A percentile compares a stretch with the other conserved stretches of the same genome.
These are phyloP conservation scores for Oldenlandia corymbosa DNA, from an alignment of 257 asterid genomes.

Conservation along the genomic window DNA sequence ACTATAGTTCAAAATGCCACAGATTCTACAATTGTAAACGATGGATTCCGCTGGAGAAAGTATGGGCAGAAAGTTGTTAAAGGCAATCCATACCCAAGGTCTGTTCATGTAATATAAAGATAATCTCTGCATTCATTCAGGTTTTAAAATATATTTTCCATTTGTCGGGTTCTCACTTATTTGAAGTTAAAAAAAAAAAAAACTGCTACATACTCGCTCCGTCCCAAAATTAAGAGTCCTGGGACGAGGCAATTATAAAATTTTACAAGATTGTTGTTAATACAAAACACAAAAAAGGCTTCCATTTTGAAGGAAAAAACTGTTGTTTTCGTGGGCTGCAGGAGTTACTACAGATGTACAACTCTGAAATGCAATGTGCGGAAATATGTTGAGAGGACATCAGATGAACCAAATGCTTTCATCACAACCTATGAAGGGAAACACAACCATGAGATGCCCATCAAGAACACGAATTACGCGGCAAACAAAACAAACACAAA, in stretches of 20 bases:
- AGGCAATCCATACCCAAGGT: slow-evolving; percentile 81
- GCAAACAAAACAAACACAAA: slow-evolving; percentile 31
- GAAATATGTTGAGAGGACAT: slow-evolving; percentile 67
- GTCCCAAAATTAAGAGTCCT: too few relatives aligned
- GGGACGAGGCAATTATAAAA: too few relatives aligned
- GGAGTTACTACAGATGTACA: slow-evolving; percentile 89
- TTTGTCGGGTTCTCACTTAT: too few relatives aligned
- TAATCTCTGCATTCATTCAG: not conserved
- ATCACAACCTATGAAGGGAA: slow-evolving; percentile 75
- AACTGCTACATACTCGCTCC: too few relatives aligned
- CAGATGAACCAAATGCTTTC: slow-evolving; percentile 53
- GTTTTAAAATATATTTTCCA: not conserved
- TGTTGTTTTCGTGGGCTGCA: slow-evolving; percentile 23
- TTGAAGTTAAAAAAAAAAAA: too few relatives aligned
- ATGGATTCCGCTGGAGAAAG: slow-evolving; percentile 90
- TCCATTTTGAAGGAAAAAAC: not conserved
- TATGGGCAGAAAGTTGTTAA: slow-evolving; percentile 86
- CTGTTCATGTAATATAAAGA: slow-evolving; percentile 6
- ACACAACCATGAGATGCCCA: slow-evolving; percentile 64
- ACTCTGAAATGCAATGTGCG: slow-evolving; percentile 59
- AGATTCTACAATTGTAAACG: slow-evolving; percentile 42
- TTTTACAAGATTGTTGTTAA: too few relatives aligned
- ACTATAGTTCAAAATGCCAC: slow-evolving; percentile 29
- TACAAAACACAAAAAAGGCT: too few relatives aligned
- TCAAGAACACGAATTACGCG: slow-evolving; percentile 24